These are phyloP conservation scores for Nicotiana tomentosiformis DNA, from an alignment of 257 asterid genomes.

Conservation along the genomic window DNA sequence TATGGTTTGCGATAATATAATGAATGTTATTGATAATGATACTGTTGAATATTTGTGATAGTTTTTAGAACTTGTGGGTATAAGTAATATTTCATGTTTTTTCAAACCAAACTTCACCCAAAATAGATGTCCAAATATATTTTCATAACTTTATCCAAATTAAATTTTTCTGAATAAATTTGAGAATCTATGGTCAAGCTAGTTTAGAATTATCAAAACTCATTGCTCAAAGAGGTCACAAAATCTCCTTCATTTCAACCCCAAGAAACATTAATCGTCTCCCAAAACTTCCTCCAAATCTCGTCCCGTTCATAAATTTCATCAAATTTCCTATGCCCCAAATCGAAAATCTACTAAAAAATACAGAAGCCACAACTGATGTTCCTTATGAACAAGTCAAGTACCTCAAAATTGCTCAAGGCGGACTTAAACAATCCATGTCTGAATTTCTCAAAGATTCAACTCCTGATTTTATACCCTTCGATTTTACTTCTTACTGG, in stretches of 20 bases:
- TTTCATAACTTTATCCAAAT: no score
- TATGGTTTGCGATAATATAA: no score
- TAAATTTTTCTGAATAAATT: no score
- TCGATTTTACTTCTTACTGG: constrained; percentile 28
- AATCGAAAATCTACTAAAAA: constrained; percentile 11
- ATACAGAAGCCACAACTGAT: constrained; percentile 30
- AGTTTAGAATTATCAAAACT: constrained; percentile 34
- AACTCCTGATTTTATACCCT: constrained; percentile 26
- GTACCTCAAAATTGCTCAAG: constrained; percentile 32
- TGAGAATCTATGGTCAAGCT: no score
- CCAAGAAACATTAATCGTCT: constrained; percentile 55
- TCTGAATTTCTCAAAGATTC: constrained; percentile 13
- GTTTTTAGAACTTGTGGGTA: no score
- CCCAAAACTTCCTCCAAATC: constrained; percentile 36
- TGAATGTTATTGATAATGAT: no score
- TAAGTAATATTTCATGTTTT: no score
- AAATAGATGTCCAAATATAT: no score
- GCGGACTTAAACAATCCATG: constrained; percentile 18
- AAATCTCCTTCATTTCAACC: constrained; percentile 41
- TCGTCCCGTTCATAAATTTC: constrained; percentile 17
- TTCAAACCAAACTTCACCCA: no score
- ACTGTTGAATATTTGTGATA: no score
- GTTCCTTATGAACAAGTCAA: constrained; percentile 19
- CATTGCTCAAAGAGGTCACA: constrained; percentile 47
- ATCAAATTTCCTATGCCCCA: constrained; percentile 36